phyloP scores from a whole-genome alignment of 495 filamentous ascomycete species.

The Aspergillus panamensis region DNA sequence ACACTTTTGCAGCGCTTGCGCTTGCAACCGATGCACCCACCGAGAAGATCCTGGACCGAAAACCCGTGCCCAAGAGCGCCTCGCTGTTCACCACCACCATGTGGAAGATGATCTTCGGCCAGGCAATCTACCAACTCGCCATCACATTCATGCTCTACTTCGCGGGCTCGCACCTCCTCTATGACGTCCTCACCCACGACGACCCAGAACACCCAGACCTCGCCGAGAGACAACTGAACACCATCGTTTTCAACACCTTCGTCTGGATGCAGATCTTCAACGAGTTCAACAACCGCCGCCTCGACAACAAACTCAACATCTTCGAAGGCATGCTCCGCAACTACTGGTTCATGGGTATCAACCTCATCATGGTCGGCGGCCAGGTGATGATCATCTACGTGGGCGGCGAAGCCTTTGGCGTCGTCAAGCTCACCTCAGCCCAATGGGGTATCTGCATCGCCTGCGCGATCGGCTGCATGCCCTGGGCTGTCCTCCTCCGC shows the following conservation, averaged over 20 bases:
- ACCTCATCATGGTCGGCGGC: conserved; percentile 70
- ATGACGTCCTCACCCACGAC: conserved; percentile 30
- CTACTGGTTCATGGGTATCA: conserved; percentile 81
- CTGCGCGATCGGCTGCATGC: conserved; percentile 67
- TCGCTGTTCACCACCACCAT: conserved; percentile 78
- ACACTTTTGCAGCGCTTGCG: conserved; percentile 83
- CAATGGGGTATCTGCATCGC: conserved; percentile 78
- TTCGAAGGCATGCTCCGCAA: conserved; percentile 77
- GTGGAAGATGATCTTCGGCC: conserved; percentile 96
- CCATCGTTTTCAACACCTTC: conserved; percentile 88
- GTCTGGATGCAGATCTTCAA: conserved; percentile 98
- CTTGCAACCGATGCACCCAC: conserved; percentile 82
- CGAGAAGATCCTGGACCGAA: conserved; percentile 72
- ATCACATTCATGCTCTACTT: conserved; percentile 80
- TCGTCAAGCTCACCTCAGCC: conserved; percentile 59
- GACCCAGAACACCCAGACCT: conserved; percentile 45
- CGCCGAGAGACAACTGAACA: conserved; percentile 52
- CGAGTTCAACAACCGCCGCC: conserved; percentile 86
- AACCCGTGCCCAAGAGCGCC: conserved; percentile 75
- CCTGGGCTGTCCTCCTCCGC: conserved; percentile 68
- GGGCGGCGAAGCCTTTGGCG: conserved; percentile 68
- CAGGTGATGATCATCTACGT: conserved; percentile 81
- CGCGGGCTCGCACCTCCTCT: conserved; percentile 57
- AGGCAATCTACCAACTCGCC: conserved; percentile 76
- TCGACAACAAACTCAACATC: conserved; percentile 88